phyloP scores from a whole-genome alignment of 495 filamentous ascomycete species.

The Beverwykella pulmonaria region DNA sequence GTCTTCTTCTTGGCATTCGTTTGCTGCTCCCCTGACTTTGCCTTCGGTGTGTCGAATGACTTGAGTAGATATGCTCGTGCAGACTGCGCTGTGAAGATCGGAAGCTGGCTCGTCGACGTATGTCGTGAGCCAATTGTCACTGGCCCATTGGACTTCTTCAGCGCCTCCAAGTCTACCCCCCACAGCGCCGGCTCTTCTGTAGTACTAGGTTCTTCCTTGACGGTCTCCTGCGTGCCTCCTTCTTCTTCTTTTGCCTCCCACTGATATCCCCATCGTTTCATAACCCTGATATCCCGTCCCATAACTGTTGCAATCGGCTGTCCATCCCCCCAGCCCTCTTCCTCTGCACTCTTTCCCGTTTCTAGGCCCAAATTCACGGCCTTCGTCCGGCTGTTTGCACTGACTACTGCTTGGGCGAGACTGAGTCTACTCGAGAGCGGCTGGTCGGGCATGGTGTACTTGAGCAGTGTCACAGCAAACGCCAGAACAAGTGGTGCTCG shows the following conservation, averaged over 20 bases:
- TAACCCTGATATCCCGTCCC: slow-evolving; percentile 69
- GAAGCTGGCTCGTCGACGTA: slow-evolving; percentile 49
- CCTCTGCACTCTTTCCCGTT: slow-evolving; percentile 64
- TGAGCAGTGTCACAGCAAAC: slow-evolving; percentile 72
- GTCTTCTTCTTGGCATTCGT: slow-evolving; percentile 40
- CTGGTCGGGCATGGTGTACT: slow-evolving; percentile 80
- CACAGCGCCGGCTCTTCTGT: slow-evolving; percentile 62
- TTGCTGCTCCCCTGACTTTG: slow-evolving; percentile 16
- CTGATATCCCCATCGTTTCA: slow-evolving; percentile 78
- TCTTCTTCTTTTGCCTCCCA: slow-evolving; percentile 53
- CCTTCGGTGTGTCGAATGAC: slow-evolving; percentile 55
- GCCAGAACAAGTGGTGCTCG: slow-evolving; percentile 79
- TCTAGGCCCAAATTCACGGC: slow-evolving; percentile 74
- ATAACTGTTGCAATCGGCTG: slow-evolving; percentile 71
- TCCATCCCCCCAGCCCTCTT: slow-evolving; percentile 73
- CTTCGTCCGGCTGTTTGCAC: slow-evolving; percentile 73
- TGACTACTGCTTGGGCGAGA: slow-evolving; percentile 76
- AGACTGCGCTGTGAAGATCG: slow-evolving; percentile 68
- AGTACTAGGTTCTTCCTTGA: slow-evolving; percentile 22
- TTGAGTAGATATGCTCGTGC: slow-evolving; percentile 63
- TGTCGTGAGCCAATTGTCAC: slow-evolving; percentile 24
- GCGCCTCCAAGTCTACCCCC: slow-evolving; percentile 76
- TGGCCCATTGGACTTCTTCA: slow-evolving; percentile 51
- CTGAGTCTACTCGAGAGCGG: slow-evolving; percentile 79
- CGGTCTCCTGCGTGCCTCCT: slow-evolving; percentile 40